phyloP scores from a whole-genome alignment of 352 stramenopile species.

The Phytopythium cucurbitacearum region DNA sequence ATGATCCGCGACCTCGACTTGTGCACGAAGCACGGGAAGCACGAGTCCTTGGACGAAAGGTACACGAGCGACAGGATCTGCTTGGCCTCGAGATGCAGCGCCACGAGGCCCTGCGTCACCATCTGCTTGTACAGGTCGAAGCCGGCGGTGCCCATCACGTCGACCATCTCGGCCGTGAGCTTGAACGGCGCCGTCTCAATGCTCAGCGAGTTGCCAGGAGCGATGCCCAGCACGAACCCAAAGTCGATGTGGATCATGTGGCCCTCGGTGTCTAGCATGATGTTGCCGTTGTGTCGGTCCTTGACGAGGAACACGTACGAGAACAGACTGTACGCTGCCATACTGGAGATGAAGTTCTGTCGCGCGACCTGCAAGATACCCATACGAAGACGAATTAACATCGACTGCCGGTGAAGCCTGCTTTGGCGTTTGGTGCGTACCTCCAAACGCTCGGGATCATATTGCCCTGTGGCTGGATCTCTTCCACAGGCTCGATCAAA shows the following conservation, averaged over 20 bases:
- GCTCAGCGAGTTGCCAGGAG: slow-evolving; percentile 95
- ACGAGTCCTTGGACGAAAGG: slow-evolving; percentile 90
- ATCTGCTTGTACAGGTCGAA: slow-evolving; percentile 92
- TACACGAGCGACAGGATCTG: slow-evolving; percentile 90
- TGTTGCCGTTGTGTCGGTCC: slow-evolving; percentile 98
- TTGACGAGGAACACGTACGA: slow-evolving; percentile 97
- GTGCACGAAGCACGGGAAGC: slow-evolving; percentile 91
- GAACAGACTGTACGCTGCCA: slow-evolving; percentile 96
- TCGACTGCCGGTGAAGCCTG: neutral
- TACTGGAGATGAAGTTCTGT: slow-evolving; percentile 92
- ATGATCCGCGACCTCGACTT: slow-evolving; percentile 39
- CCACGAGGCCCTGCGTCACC: slow-evolving; percentile 92
- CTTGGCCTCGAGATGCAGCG: slow-evolving; percentile 89
- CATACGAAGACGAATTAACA: neutral
- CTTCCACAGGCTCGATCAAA: slow-evolving; percentile 46
- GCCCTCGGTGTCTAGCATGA: slow-evolving; percentile 94
- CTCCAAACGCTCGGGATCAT: slow-evolving; percentile 39
- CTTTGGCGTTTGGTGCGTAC: slow-evolving; percentile 2
- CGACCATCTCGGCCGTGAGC: slow-evolving; percentile 96
- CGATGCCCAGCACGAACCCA: slow-evolving; percentile 97
- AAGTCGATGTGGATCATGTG: slow-evolving; percentile 99
- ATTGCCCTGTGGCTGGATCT: slow-evolving; percentile 31
- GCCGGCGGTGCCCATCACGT: slow-evolving; percentile 84
- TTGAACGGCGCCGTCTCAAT: slow-evolving; percentile 98
- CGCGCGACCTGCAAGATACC: slow-evolving; percentile 75